phyloP scores from a whole-genome alignment of 2,329 filamentous ascomycete genomes.

The Rutstroemia sydowiana region DNA sequence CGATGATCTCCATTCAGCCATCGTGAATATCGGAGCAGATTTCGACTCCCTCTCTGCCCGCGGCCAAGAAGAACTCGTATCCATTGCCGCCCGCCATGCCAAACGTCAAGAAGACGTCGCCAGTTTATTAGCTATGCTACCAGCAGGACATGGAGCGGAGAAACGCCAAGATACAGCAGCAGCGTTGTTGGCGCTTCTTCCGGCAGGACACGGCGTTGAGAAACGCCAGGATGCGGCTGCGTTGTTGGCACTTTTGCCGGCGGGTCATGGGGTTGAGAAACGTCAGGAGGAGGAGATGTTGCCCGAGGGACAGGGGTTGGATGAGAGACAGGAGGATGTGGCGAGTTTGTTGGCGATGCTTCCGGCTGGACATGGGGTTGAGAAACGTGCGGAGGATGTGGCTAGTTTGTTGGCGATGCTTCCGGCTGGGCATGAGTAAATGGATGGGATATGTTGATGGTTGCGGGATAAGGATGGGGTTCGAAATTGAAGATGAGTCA shows the following conservation, averaged over 20 bases:
- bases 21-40: background rate
- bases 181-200: background rate
- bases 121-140: background rate
- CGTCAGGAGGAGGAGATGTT: background rate
- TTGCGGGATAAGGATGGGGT: background rate
- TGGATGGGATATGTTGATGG: background rate
- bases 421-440: background rate
- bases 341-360: background rate
- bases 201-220: background rate
- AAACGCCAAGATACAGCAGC: background rate
- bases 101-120: background rate
- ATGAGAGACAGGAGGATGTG: background rate
- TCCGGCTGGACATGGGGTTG: background rate
- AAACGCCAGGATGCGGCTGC: too few relatives aligned
- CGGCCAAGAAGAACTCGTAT: background rate
- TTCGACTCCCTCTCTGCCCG: background rate
- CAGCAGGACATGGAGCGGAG: background rate
- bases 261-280: background rate
- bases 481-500: too few relatives aligned
- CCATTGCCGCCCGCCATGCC: background rate
- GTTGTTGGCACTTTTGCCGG: background rate
- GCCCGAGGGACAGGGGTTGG: background rate
- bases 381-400: background rate
- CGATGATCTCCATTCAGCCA: slow-evolving; percentile 2
- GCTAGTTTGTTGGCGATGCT: background rate